These are phyloP conservation scores for Zasmidium citrigriseum DNA, from an alignment of 2,329 filamentous ascomycete species.

Conservation along the genomic window DNA sequence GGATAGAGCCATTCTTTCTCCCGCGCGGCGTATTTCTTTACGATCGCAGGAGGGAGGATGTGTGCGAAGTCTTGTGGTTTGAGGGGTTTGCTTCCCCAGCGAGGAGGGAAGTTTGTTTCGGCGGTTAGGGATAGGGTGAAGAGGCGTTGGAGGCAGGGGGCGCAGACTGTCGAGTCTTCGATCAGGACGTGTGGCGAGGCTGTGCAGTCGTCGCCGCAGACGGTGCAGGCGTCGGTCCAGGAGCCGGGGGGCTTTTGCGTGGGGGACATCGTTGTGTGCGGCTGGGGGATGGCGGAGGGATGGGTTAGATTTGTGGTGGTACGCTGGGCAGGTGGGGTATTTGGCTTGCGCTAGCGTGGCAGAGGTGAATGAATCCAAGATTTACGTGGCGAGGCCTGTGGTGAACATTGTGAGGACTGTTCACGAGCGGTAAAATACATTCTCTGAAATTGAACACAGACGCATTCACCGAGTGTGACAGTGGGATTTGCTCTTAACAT, in stretches of 20 bases:
- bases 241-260: background rate
- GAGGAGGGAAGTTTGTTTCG: slow-evolving; percentile 19
- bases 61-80: slow-evolving; percentile 16
- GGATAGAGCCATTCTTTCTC: slow-evolving; percentile 13
- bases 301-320: too few species aligned
- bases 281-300: too few species aligned
- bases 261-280: background rate
- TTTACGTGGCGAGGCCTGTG: too few species aligned
- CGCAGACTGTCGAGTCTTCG: slow-evolving; percentile 9
- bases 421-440: too few species aligned
- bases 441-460: too few species aligned
- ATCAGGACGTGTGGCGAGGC: background rate
- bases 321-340: too few species aligned
- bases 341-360: too few species aligned
- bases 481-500: too few species aligned
- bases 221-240: background rate
- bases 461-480: too few species aligned
- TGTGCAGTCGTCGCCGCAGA: background rate
- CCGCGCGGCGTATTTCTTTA: slow-evolving; percentile 12
- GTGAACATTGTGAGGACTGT: too few species aligned
- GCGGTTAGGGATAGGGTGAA: slow-evolving; percentile 17
- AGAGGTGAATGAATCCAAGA: too few species aligned
- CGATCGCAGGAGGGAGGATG: slow-evolving; percentile 10
- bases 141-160: slow-evolving; percentile 15
- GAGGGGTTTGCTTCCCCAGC: slow-evolving; percentile 14